Evolutionary conservation across 345 rosid genomes (phyloP).

Genomic region (Trapa incisa): DNA sequence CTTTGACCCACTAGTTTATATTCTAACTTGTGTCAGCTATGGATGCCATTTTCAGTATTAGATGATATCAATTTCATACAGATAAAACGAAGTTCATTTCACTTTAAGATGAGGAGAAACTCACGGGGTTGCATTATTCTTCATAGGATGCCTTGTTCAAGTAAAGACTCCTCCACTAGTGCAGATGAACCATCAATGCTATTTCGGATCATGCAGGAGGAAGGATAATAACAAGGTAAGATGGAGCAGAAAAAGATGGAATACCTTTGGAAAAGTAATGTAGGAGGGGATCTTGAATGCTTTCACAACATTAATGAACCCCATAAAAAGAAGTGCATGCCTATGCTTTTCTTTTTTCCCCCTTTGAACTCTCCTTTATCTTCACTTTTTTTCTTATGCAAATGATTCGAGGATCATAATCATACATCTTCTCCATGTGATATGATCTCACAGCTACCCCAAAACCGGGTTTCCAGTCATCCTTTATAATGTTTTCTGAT

Average conservation of each 20-base stretch:
- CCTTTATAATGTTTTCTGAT: not conserved
- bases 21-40: no score
- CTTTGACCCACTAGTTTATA: not conserved
- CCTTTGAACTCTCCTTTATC: conserved; percentile 2
- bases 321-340: conserved; percentile 17
- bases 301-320: conserved; percentile 3
- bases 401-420: conserved; percentile 8
- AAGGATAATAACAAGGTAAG: conserved; percentile 7
- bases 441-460: not conserved
- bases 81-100: no score
- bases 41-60: no score
- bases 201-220: not conserved
- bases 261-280: conserved; percentile 18
- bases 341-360: conserved; percentile 1
- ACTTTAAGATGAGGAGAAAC: no score
- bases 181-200: no score
- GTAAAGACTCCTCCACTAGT: no score
- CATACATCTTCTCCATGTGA: not conserved
- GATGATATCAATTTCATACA: no score
- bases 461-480: not conserved
- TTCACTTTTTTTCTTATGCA: conserved; percentile 9
- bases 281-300: conserved; percentile 14
- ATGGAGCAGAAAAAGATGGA: not conserved
- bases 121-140: no score
- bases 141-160: no score